Evolutionary conservation across 2,329 filamentous ascomycete genomes (phyloP), one percentile per base, ranked within the genome.

Genomic region (Domatiomyces globalis): DNA sequence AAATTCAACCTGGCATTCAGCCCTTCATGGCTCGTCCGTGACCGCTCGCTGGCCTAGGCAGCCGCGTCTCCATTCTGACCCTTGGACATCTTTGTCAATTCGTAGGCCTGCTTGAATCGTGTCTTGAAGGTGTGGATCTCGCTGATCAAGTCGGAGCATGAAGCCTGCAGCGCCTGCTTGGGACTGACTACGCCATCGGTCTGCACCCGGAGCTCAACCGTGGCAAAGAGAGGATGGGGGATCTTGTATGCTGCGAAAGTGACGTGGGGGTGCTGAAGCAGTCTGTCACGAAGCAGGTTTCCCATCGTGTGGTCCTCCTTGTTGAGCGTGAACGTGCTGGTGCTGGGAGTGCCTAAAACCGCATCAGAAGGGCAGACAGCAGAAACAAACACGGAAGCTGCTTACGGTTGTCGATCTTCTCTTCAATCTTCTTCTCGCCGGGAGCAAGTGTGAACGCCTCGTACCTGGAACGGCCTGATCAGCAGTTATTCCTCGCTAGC

Each of bases 241-340:
- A 29, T 78, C 56, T 68, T 83, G 76, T 98, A 98, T 10, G 85
- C 92, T 54, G 89, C 83, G 76, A 96, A 94, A 61, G 84, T 74
- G 61, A 98, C 85, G 65, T 94, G 83, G 17, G 81, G 78, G 62
- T 87, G 84, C 66, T 85, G 82, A 71, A 92, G 82, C 52, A 98
- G 83, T 62, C 90, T 86, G 63, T 87, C 83, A 46, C 84, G 79
- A 51, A 98, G 77, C 51, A 98, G 77, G 68, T 98, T 95, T 61
- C 84, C 92, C 22, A 98, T 79, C 1, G 90, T 95, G 71, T 95
- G 90, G 62, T 98, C 92, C 68, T 98, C 92, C 69, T 95, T 96
- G 70, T 87, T 87, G 70, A 98, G 82, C 53, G 87, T 81, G 72
- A 98, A 98, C 69, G 95, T 85, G 8, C 87, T 85, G n/a, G 86